Evolutionary conservation across 2,329 filamentous ascomycete species (phyloP), one percentile per base, ranked within the genome.

Genomic region (Corniculantispora saksenae): DNA sequence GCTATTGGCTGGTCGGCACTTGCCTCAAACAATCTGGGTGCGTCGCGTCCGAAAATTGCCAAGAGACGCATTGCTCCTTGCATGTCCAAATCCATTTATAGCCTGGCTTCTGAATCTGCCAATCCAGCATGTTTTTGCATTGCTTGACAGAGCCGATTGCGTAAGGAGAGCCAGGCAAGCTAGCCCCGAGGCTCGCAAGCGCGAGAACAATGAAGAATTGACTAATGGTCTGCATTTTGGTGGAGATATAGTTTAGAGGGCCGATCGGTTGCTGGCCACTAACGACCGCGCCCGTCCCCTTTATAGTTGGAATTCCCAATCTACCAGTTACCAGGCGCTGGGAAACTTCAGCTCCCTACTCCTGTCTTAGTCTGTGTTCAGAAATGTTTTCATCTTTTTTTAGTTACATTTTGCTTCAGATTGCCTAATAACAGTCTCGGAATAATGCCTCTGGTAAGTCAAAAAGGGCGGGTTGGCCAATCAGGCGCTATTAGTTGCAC

Each of bases 11-110:
- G 5, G 40, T 21, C 12, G 47, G 58, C 6, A 51, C 47, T 17
- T 61, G 45, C 1, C 13, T 8, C 15, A 61, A 32, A 21, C 58
- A 61, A 19, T 61, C 32, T 21, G 21, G 29, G 9, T 51, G 58
- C n/a, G 45, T 27, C n/a, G 15, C n/a, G 25, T 51, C 47, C 10
- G 58, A 61, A 9, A 61, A 51, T 2, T 40, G 21, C 58, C 58
- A 61, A 6, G 21, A 27, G 4, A 51, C 32, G 10, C 58, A 61
- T 1, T 61, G 45, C n/a, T 51, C 21, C 27, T 51, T n/a, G 32
- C 58, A 61, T 17, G 21, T 17, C 58, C 58, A 61, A 4, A 29
- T 61, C 58, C 58, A 61, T 51, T 40, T 51, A 21, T 51, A 51
- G 3, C 58, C 58, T 1, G 58, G 58, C 21, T 21, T 61, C n/a